phyloP scores from a whole-genome alignment of 352 stramenopile genomes.

The Globisporangium parvum region DNA sequence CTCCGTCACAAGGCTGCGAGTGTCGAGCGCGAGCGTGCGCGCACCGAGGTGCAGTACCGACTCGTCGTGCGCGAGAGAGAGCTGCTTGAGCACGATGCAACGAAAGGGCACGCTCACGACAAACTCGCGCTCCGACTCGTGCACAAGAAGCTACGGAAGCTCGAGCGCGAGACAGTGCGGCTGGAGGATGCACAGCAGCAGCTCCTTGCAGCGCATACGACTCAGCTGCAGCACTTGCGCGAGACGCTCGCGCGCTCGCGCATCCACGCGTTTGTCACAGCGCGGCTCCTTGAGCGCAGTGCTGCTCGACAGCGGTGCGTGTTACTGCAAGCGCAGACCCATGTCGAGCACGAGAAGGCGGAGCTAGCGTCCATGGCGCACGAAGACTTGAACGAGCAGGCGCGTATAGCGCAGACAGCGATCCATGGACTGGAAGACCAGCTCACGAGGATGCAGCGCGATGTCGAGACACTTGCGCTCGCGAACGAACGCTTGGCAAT shows the following conservation, averaged over 20 bases:
- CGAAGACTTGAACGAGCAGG: constrained; percentile 28
- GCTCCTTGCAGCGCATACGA: constrained; percentile 14
- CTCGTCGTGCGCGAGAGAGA: constrained; percentile 17
- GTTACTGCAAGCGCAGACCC: constrained; percentile 11
- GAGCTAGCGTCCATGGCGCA: constrained; percentile 33
- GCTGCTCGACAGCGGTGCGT: constrained; percentile 10
- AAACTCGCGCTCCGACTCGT: constrained; percentile 29
- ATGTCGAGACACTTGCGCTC: constrained; percentile 12
- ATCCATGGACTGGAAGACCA: constrained; percentile 12
- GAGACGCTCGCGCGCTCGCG: constrained; percentile 19
- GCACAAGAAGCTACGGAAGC: constrained; percentile 22
- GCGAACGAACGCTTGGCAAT: constrained; percentile 15
- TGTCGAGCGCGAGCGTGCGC: constrained; percentile 15
- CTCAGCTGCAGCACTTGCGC: constrained; percentile 11
- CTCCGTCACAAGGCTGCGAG: constrained; percentile 23
- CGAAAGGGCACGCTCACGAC: constrained; percentile 17
- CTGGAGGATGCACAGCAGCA: constrained; percentile 1
- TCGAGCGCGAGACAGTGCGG: constrained; percentile 4
- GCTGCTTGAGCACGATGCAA: constrained; percentile 9
- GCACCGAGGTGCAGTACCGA: constrained; percentile 11
- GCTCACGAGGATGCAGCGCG: constrained; percentile 19
- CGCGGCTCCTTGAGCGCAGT: constrained; percentile 11
- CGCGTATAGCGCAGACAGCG: constrained; percentile 9
- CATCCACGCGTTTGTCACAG: constrained; percentile 35
- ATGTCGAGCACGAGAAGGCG: constrained; percentile 22